A percentile compares a stretch with the other conserved stretches of the same genome.
phyloP scores from a whole-genome alignment of 2,329 filamentous ascomycete species.

The Cercospora sesami region DNA sequence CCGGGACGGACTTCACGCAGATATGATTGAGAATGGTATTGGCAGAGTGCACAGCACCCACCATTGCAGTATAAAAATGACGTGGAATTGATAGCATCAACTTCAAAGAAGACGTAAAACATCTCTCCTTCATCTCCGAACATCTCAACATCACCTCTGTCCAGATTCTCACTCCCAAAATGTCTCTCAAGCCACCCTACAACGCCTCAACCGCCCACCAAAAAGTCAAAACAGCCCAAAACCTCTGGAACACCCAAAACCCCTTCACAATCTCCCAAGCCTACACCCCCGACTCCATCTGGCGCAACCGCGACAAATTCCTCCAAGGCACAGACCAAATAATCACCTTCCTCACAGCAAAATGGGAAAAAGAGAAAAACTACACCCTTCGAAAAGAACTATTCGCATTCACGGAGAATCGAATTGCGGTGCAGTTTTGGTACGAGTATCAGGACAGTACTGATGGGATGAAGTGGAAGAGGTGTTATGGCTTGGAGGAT shows the following conservation, averaged over 20 bases:
- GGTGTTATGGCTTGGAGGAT: slow-evolving; percentile 77
- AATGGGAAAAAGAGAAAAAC: slow-evolving; percentile 71
- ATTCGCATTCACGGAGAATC: slow-evolving; percentile 72
- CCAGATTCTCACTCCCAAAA: slow-evolving; percentile 21
- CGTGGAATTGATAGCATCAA: neutral
- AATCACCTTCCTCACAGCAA: slow-evolving; percentile 65
- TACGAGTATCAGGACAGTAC: slow-evolving; percentile 54
- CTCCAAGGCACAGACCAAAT: slow-evolving; percentile 68
- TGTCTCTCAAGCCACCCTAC: slow-evolving; percentile 66
- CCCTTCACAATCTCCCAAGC: slow-evolving; percentile 66
- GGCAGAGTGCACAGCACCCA: neutral
- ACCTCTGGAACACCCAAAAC: slow-evolving; percentile 78
- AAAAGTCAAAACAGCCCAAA: slow-evolving; percentile 83
- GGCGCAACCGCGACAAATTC: slow-evolving; percentile 75
- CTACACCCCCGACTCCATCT: slow-evolving; percentile 75
- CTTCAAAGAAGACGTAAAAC: neutral
- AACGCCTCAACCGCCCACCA: slow-evolving; percentile 67
- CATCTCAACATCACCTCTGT: neutral
- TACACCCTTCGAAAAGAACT: slow-evolving; percentile 81
- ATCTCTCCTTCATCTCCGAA: neutral
- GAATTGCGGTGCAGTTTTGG: slow-evolving; percentile 78
- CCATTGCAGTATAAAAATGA: neutral
- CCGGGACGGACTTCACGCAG: neutral
- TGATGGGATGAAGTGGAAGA: slow-evolving; percentile 71
- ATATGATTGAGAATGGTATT: neutral